Base-by-base conservation (phyloP, 192 early-diverging fungal genomes). In the Mortierella antarctica region DNA sequence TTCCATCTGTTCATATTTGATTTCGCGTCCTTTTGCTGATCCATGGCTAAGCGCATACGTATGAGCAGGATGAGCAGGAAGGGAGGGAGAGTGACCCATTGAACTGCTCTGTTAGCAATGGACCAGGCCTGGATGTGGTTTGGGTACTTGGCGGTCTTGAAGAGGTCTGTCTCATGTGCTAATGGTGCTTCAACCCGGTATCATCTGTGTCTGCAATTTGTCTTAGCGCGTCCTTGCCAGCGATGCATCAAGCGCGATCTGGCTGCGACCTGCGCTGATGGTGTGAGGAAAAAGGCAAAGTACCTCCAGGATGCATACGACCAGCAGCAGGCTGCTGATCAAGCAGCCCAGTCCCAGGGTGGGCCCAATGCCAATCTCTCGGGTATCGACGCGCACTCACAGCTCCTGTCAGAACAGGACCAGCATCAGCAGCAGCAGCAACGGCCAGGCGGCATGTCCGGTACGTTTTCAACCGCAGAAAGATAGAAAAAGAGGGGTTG, bases 201-300 rank as follows among this genome's bases (percentile, higher is more conserved):
- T 42, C 40, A 47, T 47, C 9, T 11, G 44, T 62, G 18, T 17
- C 42, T 59, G 61, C 67, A 55, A 52, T 48, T n/a, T 51, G 40
- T 40, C 18, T 47, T 86, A 90, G 89, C 86, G 52, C 92, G 97
- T 20, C 97, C 97, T 44, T 98, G 97, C 70, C 86, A 87, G 44
- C 92, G 95, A 5, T 98, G 97, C 72, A 86, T 94, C 20, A 97
- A 96, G 84, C 83, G 92, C 58, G 95, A 93, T 41, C 74, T 95
- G 20, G 90, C 84, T 3, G 82, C 70, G 23, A 90, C 92, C 7
- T 97, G 97, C 71, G 88, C 91, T 5, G 96, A 97, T 67, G 95
- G 95, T 18, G 82, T 86, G 23, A 89, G 96, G 70, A 98, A 96
- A 74, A 95, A 92, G 78, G 95, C 96, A 40, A 98, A 98, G 85